A percentile compares a stretch with the other conserved stretches of the same genome.
phyloP scores from a whole-genome alignment of 768 basidiomycete species.

The Arthromyces matolae region DNA sequence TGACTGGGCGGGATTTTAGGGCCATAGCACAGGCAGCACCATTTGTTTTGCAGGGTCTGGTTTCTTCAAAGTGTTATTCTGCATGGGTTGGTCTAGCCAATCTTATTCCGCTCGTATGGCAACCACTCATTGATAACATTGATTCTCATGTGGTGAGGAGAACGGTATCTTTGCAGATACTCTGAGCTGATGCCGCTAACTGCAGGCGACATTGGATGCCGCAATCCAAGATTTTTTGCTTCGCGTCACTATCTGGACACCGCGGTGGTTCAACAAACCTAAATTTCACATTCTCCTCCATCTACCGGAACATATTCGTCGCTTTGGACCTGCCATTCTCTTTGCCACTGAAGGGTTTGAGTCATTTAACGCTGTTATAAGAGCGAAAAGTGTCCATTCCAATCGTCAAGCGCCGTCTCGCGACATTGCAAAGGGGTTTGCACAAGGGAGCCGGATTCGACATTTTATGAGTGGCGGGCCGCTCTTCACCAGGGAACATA shows the following conservation, averaged over 20 bases:
- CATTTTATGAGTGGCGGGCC: neutral
- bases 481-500: neutral
- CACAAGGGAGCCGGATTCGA: neutral
- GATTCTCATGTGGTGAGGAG: constrained; percentile 27
- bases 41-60: constrained; percentile 29
- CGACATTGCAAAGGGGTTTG: constrained; percentile 15
- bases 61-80: constrained; percentile 19
- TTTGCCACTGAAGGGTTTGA: constrained; percentile 30
- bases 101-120: constrained; percentile 30
- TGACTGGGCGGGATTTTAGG: constrained; percentile 30
- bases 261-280: constrained; percentile 22
- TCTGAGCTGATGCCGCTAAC: neutral
- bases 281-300: neutral
- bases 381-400: constrained; percentile 18
- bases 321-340: constrained; percentile 31
- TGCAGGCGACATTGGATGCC: neutral
- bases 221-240: constrained; percentile 1
- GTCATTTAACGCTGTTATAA: constrained; percentile 25
- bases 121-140: constrained; percentile 32
- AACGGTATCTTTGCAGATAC: neutral
- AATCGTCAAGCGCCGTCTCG: constrained; percentile 23
- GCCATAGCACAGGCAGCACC: constrained; percentile 28
- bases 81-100: constrained; percentile 31
- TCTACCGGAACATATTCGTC: constrained; percentile 22
- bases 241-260: constrained; percentile 8